Base-by-base conservation (phyloP, 352 stramenopile species). In the Blastocystis sp. region DNA sequence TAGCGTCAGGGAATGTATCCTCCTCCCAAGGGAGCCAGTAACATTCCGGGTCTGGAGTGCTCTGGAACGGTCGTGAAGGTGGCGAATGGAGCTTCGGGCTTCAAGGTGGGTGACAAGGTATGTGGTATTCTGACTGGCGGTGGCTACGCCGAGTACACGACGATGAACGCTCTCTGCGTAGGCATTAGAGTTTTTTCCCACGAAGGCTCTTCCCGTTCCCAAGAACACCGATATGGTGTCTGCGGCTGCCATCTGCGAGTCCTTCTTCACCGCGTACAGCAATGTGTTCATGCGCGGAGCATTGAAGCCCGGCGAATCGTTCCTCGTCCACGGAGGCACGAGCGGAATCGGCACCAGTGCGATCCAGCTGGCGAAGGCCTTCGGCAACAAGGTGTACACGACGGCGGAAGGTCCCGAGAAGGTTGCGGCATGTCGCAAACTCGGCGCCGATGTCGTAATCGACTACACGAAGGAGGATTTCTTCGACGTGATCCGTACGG, bases 181-280 rank as follows among this genome's bases (percentile, higher is more conserved):
- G 34, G 57, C 11, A 44, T n/a, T 6, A 29, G 6, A 36, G 49
- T 44, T 65, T 38, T 73, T 36, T 24, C 21, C 24, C 42, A 27
- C 18, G 0, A 42, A 57, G 86, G 72, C 76, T 29, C 46, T 59
- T 53, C 86, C 86, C 21, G 75, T 88, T 78, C 86, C 86, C 24
- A 87, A 87, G 24, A 84, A 84, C 34, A 87, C 38, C 21, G 38
- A 40, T 11, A 87, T 88, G 38, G 59, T 88, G 4, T 61, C 78
- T 16, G 84, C 88, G 1, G 87, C 88, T 18, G 87, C 87, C 4
- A 61, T 90, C 24, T 88, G 87, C 16, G 88, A 90, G 59, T 87
- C 88, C 0, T 87, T 81, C 61, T 89, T 90, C 56, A 90, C 88
- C 1, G 87, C 88, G 11, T 90, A 88, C 87, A 88, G 87, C 53